Evolutionary conservation across 345 rosid genomes (phyloP).

Genomic region (Syzygium aromaticum): DNA sequence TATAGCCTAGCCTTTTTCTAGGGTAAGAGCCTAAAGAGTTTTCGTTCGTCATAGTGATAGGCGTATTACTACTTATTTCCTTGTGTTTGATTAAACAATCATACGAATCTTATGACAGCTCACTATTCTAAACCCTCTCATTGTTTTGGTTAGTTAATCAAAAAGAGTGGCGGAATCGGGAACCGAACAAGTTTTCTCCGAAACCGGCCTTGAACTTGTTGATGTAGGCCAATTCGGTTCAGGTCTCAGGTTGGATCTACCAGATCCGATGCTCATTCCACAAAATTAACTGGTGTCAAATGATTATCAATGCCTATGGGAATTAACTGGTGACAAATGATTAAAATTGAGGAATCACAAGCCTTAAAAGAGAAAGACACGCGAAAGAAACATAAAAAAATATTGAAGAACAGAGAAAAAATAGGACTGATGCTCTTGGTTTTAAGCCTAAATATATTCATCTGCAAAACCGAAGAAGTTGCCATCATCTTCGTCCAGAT

Average conservation of each 20-base stretch:
- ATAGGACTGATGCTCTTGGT: too few relatives aligned
- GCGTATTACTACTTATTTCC: neutral
- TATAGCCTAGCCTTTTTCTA: too few relatives aligned
- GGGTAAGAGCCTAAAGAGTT: neutral
- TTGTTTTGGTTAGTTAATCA: neutral
- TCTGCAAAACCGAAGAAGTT: too few relatives aligned
- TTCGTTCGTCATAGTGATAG: neutral
- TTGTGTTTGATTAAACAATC: neutral
- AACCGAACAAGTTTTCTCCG: neutral
- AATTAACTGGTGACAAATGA: neutral
- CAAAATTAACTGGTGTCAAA: too few relatives aligned
- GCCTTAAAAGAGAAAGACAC: too few relatives aligned
- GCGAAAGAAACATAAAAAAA: too few relatives aligned
- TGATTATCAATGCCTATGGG: neutral
- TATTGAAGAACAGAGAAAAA: too few relatives aligned
- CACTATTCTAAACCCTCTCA: neutral
- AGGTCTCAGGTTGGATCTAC: neutral
- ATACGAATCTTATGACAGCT: neutral
- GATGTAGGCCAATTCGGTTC: neutral
- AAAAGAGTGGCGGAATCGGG: neutral
- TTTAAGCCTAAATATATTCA: too few relatives aligned
- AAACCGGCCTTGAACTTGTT: neutral
- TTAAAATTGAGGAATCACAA: neutral
- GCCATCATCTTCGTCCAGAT: too few relatives aligned
- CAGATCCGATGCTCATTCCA: too few relatives aligned